Evolutionary conservation across 139 green algal genomes (phyloP).

Genomic region (Chlamydomonas schloesseri): DNA sequence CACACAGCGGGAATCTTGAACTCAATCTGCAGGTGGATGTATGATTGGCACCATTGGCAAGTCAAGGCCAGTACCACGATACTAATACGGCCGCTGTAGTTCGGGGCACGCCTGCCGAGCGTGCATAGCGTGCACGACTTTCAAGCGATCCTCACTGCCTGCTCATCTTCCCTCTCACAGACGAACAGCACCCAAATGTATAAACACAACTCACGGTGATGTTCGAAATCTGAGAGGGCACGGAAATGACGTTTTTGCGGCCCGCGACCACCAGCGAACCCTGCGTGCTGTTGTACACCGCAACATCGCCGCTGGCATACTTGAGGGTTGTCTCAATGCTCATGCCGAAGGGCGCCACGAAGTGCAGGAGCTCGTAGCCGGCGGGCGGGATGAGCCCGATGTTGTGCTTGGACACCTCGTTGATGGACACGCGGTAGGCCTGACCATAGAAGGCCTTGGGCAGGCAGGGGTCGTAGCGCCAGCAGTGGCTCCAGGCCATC

Average conservation of each 20-base stretch:
- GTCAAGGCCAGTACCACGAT: too few species aligned
- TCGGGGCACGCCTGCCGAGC: too few species aligned
- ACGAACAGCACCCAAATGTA: too few species aligned
- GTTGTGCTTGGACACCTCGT: conserved; percentile 4
- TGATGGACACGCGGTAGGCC: conserved; percentile 4
- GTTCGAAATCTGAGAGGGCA: not conserved
- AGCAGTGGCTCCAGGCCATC: not conserved
- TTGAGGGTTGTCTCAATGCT: not conserved
- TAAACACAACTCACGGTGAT: not conserved
- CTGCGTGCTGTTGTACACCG: not conserved
- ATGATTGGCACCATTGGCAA: too few species aligned
- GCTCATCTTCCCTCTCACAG: too few species aligned
- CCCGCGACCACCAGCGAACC: not conserved
- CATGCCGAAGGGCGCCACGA: conserved; percentile 22
- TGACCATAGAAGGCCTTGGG: not conserved
- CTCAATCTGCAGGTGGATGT: conserved; percentile 51
- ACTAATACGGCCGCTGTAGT: too few species aligned
- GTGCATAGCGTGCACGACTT: too few species aligned
- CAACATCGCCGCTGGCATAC: too few species aligned
- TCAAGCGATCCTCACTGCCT: too few species aligned
- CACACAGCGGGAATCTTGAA: conserved; percentile 1
- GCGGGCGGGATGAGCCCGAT: not conserved
- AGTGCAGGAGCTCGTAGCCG: not conserved
- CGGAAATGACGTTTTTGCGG: not conserved
- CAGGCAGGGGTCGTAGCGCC: not conserved